Evolutionary conservation across 2,329 filamentous ascomycete genomes (phyloP).

Genomic region (Fusarium sp.): DNA sequence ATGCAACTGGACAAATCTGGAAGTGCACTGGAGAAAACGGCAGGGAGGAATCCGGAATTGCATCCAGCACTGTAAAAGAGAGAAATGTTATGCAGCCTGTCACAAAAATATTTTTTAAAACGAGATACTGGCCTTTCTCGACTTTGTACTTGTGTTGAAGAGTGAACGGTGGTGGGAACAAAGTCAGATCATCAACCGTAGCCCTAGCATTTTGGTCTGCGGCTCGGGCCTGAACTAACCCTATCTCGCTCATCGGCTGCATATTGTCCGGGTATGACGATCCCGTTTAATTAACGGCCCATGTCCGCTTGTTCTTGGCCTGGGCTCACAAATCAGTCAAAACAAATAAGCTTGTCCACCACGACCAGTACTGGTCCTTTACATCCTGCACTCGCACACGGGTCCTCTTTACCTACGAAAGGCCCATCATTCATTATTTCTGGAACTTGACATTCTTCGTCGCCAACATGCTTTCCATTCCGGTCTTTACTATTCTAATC

Average conservation of each 20-base stretch:
- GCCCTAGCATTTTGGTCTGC: accelerated
- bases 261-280: not conserved
- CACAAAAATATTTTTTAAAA: accelerated
- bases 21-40: not conserved
- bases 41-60: accelerated
- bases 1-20: not conserved
- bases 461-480: accelerated
- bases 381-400: accelerated
- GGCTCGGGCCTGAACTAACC: not conserved
- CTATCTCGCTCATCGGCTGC: accelerated
- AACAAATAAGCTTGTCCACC: not conserved
- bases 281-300: not conserved
- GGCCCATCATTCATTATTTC: accelerated
- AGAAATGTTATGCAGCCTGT: accelerated
- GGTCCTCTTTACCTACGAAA: accelerated
- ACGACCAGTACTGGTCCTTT: accelerated
- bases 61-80: not conserved
- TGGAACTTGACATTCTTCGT: accelerated
- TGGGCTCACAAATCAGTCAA: not conserved
- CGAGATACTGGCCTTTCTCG: accelerated
- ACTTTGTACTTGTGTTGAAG: accelerated
- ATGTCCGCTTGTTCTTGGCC: accelerated
- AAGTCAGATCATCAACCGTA: not conserved
- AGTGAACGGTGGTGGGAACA: accelerated
- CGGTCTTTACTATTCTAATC: accelerated